Evolutionary conservation across 2,329 filamentous ascomycete species (phyloP), one percentile per base, ranked within the genome.

Genomic region (Colletotrichum aenigma): DNA sequence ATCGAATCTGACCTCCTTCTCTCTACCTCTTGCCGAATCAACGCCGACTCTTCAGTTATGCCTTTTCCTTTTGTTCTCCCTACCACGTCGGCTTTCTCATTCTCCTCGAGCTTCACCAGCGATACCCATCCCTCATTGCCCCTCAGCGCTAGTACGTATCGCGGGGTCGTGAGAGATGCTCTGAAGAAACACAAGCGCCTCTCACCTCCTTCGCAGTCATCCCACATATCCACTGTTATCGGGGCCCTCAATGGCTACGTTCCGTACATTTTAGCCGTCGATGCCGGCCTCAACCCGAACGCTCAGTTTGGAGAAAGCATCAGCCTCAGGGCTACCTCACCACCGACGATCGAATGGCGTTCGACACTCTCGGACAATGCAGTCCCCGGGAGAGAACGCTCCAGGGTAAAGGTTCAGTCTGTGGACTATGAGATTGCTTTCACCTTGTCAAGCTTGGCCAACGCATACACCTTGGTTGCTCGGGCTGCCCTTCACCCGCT

Each of bases 131-230:
- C 97, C 5, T 98, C 96, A 1, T 89, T 99, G 56, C 95, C 96
- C 28, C 91, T 96, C 80, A 91, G 91, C 70, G 93, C 95, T 26
- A 96, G 96, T 78, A 96, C 95, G 10, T 92, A 95, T 81, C 95
- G 97, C 76, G 94, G 94, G 79, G 91, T 98, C 21, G 90, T 98
- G 67, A 93, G 95, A 80, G 93, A 96, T 84, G 91, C 93, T 4
- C 89, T 99, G 76, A 98, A 98, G 86, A 93, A 93, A 79, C 93
- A 98, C 88, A 98, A 98, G 85, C 93, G 95, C 68, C 91, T 98
- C n/a, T 90, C 94, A 6, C 89, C 94, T 10, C 83, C 91, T 12
- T 92, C 94, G 28, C 94, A 95, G 83, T 87, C 92, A 7, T 88
- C 93, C 26, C 93, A 95, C 81, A 89, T 99, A 7, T 88, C 91